Base-by-base conservation (phyloP, 495 filamentous ascomycete genomes). In the Neurospora sp. region DNA sequence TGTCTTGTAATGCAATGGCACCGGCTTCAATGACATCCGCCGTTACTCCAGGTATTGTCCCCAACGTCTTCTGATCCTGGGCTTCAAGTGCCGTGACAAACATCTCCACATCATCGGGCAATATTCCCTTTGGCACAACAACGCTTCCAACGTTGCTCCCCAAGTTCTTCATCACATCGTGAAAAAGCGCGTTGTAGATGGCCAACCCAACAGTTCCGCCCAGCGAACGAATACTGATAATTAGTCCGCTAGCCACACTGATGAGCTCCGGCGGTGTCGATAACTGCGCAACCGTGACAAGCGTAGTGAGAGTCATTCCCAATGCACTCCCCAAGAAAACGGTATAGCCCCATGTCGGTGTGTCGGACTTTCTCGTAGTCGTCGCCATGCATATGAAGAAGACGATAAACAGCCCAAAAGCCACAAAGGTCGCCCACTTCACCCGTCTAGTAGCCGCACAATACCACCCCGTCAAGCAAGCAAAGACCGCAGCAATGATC, bases 121-220 rank as follows among this genome's bases (percentile, higher is more conserved):
- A 39, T 18, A 82, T 70, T 5, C 80, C 79, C 12, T 41, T n/a
- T 37, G 73, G 53, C 18, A 78, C 37, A 16, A 74, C 79, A 1
- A 75, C 79, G 0, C 38, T 7, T n/a, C 72, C 79, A 38, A 82
- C 70, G 22, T 77, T 79, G 3, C 71, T 53, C 1, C 70, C 72
- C 18, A 81, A 18, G 14, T 75, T 46, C 31, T 69, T 70, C 46
- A 77, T 72, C 0, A 41, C 72, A 10, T 66, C 61, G 39, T 69
- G 71, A 46, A 80, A 76, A 4, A 78, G 53, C 6, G 78, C 76
- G 37, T 77, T 77, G 78, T 78, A 78, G 39, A 82, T 79, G 69
- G 80, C 81, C 12, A 83, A 68, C 12, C 81, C 79, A 35, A 83
- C 73, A 16, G 76, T 76, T 2, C 77, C 79, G 8, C 81, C 79